Evolutionary conservation across 1,284 basidiomycete genomes (phyloP).

Genomic region (Xerocomus amazonicus): DNA sequence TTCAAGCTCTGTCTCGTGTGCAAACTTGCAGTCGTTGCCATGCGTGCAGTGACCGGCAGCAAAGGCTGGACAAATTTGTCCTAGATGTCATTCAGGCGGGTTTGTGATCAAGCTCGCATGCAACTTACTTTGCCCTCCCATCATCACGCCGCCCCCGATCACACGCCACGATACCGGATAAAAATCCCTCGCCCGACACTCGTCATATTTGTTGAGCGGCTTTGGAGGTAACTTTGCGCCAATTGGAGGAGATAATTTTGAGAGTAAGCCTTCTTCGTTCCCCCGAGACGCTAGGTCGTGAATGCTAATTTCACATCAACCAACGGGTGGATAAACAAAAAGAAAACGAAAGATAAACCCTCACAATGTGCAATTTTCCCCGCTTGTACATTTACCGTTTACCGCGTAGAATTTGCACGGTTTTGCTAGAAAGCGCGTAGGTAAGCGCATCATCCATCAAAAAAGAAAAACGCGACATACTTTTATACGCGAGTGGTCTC

Average conservation of each 20-base stretch:
- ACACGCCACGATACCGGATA: slow-evolving; percentile 47
- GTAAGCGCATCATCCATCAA: neutral
- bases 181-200: slow-evolving; percentile 20
- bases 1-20: slow-evolving; percentile 35
- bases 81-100: slow-evolving; percentile 20
- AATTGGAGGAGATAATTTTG: neutral
- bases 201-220: slow-evolving; percentile 24
- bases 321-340: neutral
- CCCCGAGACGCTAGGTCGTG: slow-evolving; percentile 27
- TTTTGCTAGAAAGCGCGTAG: slow-evolving; percentile 45
- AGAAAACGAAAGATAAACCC: slow-evolving; percentile 22
- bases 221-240: slow-evolving; percentile 23
- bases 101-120: neutral
- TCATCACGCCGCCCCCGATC: slow-evolving; percentile 48
- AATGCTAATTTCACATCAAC: slow-evolving; percentile 31
- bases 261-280: neutral
- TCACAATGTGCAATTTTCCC: slow-evolving; percentile 66
- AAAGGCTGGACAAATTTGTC: slow-evolving; percentile 37
- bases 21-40: slow-evolving; percentile 38
- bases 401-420: slow-evolving; percentile 57
- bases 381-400: slow-evolving; percentile 53
- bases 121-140: slow-evolving; percentile 41
- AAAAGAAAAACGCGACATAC: slow-evolving; percentile 11
- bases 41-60: slow-evolving; percentile 35
- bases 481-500: slow-evolving; percentile 29